These are phyloP conservation scores for Schizochytrium sp. DNA, from an alignment of 108 stramenopile species.

Conservation along the genomic window DNA sequence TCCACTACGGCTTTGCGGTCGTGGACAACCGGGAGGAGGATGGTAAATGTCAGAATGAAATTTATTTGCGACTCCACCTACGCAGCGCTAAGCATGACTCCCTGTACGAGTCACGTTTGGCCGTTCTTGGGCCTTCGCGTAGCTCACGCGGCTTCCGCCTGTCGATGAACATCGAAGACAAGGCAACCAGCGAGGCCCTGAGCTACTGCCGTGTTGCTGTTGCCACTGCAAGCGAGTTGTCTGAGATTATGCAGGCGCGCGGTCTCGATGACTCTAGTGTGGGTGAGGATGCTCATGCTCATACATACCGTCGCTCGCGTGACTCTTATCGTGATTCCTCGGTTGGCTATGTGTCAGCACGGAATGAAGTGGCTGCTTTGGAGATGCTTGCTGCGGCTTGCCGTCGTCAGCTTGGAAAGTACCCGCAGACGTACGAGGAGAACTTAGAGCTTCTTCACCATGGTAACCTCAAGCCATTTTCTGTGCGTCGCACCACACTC, in stretches of 20 bases:
- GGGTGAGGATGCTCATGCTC: slow-evolving; percentile 70
- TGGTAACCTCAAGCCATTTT: slow-evolving; percentile 82
- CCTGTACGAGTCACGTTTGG: not conserved
- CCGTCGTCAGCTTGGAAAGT: slow-evolving; percentile 73
- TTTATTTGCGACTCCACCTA: slow-evolving; percentile 67
- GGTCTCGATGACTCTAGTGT: slow-evolving; percentile 33
- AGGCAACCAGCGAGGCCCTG: slow-evolving; percentile 70
- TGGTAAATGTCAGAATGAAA: slow-evolving; percentile 99
- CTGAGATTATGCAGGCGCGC: slow-evolving; percentile 28
- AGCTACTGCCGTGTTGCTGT: slow-evolving; percentile 67
- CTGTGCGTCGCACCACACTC: slow-evolving; percentile 63
- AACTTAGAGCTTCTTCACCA: slow-evolving; percentile 81
- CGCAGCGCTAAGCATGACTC: not conserved
- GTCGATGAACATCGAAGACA: slow-evolving; percentile 61
- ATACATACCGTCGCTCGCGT: slow-evolving; percentile 82
- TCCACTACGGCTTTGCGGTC: slow-evolving; percentile 99
- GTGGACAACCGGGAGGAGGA: slow-evolving; percentile 95
- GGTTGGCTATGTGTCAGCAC: slow-evolving; percentile 78
- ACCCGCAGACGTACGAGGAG: slow-evolving; percentile 84
- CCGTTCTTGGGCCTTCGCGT: not conserved
- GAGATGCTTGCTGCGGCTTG: slow-evolving; percentile 67
- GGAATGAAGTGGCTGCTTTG: slow-evolving; percentile 87
- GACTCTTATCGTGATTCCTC: slow-evolving; percentile 12
- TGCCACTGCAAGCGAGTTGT: slow-evolving; percentile 44
- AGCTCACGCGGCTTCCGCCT: slow-evolving; percentile 65